Evolutionary conservation across 352 stramenopile species (phyloP), one percentile per base, ranked within the genome.

Genomic region (Globisporangium lucens): DNA sequence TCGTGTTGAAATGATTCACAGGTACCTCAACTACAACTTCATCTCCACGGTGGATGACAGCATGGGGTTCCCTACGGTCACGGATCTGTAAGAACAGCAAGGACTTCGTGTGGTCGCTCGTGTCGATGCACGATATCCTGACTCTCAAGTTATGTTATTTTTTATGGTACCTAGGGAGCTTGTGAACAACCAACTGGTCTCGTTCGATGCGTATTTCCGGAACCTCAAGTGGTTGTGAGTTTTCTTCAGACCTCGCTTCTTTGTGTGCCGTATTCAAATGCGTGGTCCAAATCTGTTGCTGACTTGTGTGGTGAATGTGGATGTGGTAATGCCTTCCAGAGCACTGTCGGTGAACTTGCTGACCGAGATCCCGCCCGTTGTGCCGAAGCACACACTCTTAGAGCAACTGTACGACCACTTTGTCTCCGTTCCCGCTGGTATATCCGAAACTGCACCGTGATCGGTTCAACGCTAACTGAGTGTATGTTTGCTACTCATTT

Each of bases 1-100:
- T 36, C 8, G 6, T 30, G 56, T 10, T 61, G 33, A 3, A 51
- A 22, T 8, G 7, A 27, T 5, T 30, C 3, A 33, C 56, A 61
- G 56, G 24, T 46, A 20, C 15, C 56, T 62, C 56, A n/a, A 30
- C 6, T 51, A 62, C 56, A 62, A 62, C n/a, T 51, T n/a, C 33
- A 62, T 62, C 20, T 24, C 24, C 10, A 24, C 17, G 9, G 56
- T 62, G 29, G 27, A 62, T 22, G 35, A 36, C 7, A 51, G n/a
- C n/a, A 62, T 51, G 35, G 20, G n/a, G 35, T 13, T 62, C 7
- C 5, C 20, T 10, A 35, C 56, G 33, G 7, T 62, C n/a, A 33
- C 35, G 6, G 38, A 30, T 3, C 15, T 62, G 56, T 61, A 35
- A 20, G 56, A 17, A 13, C 12, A 46, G 38, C 38, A 20, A 20